A percentile compares a stretch with the other conserved stretches of the same genome.
Evolutionary conservation across 306 rosid genomes (phyloP).

Genomic region (Senna tora): DNA sequence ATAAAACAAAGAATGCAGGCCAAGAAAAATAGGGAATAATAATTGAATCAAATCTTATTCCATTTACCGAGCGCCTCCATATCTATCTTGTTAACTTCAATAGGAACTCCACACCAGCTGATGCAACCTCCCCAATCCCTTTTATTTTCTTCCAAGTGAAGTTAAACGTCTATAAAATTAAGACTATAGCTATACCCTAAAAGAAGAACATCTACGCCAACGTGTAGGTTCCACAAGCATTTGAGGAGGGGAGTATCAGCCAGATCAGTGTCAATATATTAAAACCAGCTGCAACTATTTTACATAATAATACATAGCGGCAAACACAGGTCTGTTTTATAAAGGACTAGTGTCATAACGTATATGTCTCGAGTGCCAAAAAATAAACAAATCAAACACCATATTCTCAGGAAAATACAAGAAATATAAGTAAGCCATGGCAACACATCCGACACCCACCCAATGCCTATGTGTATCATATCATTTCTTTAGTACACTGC

Average conservation of each 20-base stretch:
- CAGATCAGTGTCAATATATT: neutral
- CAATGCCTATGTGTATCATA: slow-evolving; percentile 28
- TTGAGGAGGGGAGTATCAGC: neutral
- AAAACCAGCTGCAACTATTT: slow-evolving; percentile 13
- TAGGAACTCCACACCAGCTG: neutral
- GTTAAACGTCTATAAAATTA: neutral
- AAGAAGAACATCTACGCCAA: neutral
- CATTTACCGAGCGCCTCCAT: neutral
- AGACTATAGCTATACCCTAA: neutral
- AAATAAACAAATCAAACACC: slow-evolving; percentile 36
- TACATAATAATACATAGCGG: slow-evolving; percentile 34
- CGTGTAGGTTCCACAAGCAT: neutral
- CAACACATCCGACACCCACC: slow-evolving; percentile 28
- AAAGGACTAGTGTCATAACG: slow-evolving; percentile 22
- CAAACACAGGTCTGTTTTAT: slow-evolving; percentile 23
- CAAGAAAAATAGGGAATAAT: neutral
- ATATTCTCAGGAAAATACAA: slow-evolving; percentile 33
- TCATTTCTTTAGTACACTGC: slow-evolving; percentile 96
- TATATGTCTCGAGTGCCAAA: slow-evolving; percentile 20
- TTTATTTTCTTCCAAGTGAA: neutral
- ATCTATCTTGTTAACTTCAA: neutral
- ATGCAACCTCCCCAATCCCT: neutral
- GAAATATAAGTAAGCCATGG: slow-evolving; percentile 35
- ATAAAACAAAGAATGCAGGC: neutral
- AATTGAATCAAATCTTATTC: neutral